Evolutionary conservation across 2,329 filamentous ascomycete species (phyloP).

Genomic region (Fusarium clavum): DNA sequence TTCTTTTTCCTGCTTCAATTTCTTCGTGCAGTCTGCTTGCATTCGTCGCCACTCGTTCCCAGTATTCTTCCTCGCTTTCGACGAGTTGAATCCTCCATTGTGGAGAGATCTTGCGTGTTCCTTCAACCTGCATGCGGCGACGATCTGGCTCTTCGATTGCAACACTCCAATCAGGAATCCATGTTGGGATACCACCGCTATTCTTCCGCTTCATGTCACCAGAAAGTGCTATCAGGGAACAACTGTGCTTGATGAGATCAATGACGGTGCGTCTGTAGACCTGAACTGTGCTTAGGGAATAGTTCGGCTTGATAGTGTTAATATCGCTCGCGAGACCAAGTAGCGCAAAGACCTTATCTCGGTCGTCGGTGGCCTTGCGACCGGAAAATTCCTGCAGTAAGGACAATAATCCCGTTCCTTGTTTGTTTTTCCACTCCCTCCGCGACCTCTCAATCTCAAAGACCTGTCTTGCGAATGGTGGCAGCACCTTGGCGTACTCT

Average conservation of each 20-base stretch:
- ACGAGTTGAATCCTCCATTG: rapidly evolving
- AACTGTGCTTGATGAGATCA: rapidly evolving
- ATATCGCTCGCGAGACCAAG: background rate
- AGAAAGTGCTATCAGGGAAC: background rate
- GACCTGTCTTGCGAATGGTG: background rate
- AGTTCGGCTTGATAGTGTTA: rapidly evolving
- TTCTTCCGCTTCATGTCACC: background rate
- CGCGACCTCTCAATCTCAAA: background rate
- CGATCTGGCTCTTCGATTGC: background rate
- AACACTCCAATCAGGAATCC: background rate
- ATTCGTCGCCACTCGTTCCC: rapidly evolving
- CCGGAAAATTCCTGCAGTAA: background rate
- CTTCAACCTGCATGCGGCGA: background rate
- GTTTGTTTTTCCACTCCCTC: rapidly evolving
- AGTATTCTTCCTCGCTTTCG: background rate
- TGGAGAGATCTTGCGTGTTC: rapidly evolving
- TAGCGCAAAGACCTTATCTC: background rate
- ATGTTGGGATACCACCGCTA: rapidly evolving
- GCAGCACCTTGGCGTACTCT: background rate
- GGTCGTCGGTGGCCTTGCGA: background rate
- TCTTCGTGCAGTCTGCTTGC: rapidly evolving
- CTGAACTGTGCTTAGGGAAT: background rate
- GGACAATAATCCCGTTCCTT: rapidly evolving
- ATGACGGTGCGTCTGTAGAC: background rate
- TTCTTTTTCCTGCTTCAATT: background rate